Conservation (phyloP, 495 filamentous ascomycete genomes). For the Aspergillus carlsbadensis region DNA sequence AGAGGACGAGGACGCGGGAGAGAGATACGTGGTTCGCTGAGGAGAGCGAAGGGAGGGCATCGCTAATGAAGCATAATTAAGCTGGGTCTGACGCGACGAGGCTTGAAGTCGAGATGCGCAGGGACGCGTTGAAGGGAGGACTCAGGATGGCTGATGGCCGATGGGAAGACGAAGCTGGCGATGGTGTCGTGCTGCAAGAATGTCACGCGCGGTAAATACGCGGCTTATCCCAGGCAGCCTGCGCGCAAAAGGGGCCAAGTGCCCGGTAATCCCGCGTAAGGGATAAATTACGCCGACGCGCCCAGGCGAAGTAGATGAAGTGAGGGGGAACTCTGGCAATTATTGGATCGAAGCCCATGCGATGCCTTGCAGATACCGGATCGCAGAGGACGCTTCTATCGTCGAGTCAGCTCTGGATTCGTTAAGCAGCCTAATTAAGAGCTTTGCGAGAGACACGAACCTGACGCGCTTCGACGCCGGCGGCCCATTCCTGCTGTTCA, state of each 20-base stretch:
- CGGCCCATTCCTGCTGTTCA: background rate
- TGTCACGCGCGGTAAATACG: constrained; percentile 5
- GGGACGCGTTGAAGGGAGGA: constrained; percentile 14
- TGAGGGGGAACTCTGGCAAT: constrained; percentile 14
- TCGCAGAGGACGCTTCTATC: background rate
- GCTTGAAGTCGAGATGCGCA: constrained; percentile 8
- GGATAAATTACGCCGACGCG: background rate
- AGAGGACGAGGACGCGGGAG: background rate
- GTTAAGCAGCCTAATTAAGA: background rate
- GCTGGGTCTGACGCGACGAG: constrained; percentile 14
- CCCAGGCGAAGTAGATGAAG: constrained; percentile 2
- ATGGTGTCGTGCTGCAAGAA: constrained; percentile 2
- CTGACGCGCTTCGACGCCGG: constrained; percentile 15
- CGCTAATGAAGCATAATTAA: constrained; percentile 8
- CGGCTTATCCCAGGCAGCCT: background rate
- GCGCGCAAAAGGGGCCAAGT: background rate
- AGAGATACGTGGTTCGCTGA: constrained; percentile 9
- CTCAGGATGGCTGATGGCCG: no score
- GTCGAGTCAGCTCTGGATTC: constrained; percentile 1
- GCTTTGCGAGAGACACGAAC: constrained; percentile 16
- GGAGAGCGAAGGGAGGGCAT: background rate
- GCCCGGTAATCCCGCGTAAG: background rate
- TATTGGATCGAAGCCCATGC: constrained; percentile 10
- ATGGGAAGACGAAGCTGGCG: background rate
- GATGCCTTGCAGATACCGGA: constrained; percentile 14